These are phyloP conservation scores for Galeopsis tetrahit DNA, from an alignment of 257 asterid species.

Conservation along the genomic window DNA sequence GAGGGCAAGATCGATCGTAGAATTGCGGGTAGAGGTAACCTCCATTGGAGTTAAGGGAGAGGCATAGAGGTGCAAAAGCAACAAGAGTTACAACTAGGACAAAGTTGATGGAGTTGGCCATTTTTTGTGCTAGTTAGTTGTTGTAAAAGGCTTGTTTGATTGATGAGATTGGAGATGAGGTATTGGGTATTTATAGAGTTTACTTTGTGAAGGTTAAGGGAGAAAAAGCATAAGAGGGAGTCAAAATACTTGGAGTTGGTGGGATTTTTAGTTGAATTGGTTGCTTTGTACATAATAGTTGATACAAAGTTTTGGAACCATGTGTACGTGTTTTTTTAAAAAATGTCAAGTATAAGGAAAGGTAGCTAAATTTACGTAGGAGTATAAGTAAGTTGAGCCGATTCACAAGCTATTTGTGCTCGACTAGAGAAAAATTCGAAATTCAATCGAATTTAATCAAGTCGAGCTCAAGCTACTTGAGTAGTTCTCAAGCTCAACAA, in stretches of 20 bases:
- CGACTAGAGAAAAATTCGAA: no score
- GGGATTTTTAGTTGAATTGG: conserved; percentile 50
- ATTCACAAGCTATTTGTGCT: no score
- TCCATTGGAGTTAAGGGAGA: conserved; percentile 43
- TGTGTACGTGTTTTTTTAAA: background rate
- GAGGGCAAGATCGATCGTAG: conserved; percentile 77
- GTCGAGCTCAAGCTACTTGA: no score
- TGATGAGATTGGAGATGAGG: conserved; percentile 39
- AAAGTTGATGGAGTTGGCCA: conserved; percentile 50
- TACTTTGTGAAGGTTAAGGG: background rate
- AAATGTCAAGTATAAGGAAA: no score
- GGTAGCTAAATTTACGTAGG: no score
- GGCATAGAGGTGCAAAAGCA: conserved; percentile 60
- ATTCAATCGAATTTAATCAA: no score
- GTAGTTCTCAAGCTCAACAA: no score
- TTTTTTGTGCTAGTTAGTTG: conserved; percentile 29
- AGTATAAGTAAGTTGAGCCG: no score
- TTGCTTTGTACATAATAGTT: conserved; percentile 37
- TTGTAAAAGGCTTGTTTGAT: conserved; percentile 30
- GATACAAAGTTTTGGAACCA: conserved; percentile 26
- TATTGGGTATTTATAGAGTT: conserved; percentile 47
- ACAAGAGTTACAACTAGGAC: conserved; percentile 46
- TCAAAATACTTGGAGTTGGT: conserved; percentile 58
- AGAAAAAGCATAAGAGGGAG: background rate
- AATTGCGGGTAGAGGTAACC: conserved; percentile 80